A percentile compares a stretch with the other conserved stretches of the same genome.
Conservation (phyloP, 139 green algal species). For the Micractinium sp. region DNA sequence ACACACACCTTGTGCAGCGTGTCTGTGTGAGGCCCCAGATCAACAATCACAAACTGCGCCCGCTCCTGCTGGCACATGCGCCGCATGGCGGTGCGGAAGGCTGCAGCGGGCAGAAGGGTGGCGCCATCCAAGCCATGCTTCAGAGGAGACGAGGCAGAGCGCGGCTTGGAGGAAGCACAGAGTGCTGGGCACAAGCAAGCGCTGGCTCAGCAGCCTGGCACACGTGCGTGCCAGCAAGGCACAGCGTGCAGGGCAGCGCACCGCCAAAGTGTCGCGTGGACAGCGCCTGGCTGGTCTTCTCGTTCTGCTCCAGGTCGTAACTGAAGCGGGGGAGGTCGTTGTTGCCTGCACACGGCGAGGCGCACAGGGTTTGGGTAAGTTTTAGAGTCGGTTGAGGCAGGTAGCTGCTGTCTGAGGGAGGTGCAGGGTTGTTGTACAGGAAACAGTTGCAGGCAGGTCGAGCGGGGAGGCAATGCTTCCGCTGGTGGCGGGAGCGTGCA, state of each 20-base stretch:
- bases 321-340: not conserved
- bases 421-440: not conserved
- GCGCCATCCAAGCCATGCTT: too few relatives aligned
- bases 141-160: not conserved
- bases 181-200: not conserved
- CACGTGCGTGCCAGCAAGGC: not conserved
- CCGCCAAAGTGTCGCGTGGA: not conserved
- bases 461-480: too few relatives aligned
- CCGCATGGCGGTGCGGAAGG: not conserved
- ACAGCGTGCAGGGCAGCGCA: not conserved
- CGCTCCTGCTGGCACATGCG: not conserved
- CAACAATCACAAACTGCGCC: not conserved
- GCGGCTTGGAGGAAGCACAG: not conserved
- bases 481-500: too few relatives aligned
- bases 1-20: not conserved
- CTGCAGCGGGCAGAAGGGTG: not conserved
- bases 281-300: not conserved
- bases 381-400: not conserved
- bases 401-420: too few relatives aligned
- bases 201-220: not conserved
- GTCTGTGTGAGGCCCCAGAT: conserved; percentile 2
- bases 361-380: not conserved
- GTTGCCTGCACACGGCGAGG: not conserved
- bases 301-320: not conserved
- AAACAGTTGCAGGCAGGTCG: too few relatives aligned